phyloP scores from a whole-genome alignment of 2,329 filamentous ascomycete genomes.

The Talaromyces sp. region DNA sequence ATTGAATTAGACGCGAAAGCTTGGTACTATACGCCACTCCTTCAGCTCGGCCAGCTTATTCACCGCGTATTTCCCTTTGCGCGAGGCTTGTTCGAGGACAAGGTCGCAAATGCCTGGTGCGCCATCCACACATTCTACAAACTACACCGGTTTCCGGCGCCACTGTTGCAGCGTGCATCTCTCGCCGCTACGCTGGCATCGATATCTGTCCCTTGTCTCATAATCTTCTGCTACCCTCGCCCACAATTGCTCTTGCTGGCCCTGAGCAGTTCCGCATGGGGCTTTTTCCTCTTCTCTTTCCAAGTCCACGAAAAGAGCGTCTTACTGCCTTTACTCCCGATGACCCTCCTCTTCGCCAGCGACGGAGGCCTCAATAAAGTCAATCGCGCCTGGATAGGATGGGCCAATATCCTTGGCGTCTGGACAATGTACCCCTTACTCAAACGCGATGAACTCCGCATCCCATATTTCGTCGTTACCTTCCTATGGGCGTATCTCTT shows the following conservation, averaged over 20 bases:
- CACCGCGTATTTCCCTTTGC: conserved; percentile 96
- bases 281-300: conserved; percentile 95
- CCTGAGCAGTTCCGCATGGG: conserved; percentile 84
- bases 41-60: conserved; percentile 78
- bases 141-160: conserved; percentile 68
- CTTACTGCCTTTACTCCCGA: conserved; percentile 83
- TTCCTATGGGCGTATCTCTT: conserved; percentile 89
- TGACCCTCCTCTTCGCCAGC: conserved; percentile 81
- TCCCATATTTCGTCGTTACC: conserved; percentile 82
- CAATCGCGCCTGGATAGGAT: conserved; percentile 87
- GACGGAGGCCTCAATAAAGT: conserved; percentile 73
- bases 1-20: conserved; percentile 61
- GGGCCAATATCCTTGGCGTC: conserved; percentile 81
- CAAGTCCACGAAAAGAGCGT: conserved; percentile 99
- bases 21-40: conserved; percentile 68
- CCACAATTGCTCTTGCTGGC: conserved; percentile 75
- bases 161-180: conserved; percentile 71
- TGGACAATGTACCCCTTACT: conserved; percentile 96
- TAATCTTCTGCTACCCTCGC: conserved; percentile 74
- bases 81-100: conserved; percentile 95
- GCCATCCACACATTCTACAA: conserved; percentile 87
- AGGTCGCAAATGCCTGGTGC: conserved; percentile 98
- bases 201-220: conserved; percentile 73
- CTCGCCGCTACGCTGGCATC: conserved; percentile 70
- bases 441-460: conserved; percentile 73